Conservation (phyloP, 2,329 filamentous ascomycete species). For the Curvularia eragrostidis region DNA sequence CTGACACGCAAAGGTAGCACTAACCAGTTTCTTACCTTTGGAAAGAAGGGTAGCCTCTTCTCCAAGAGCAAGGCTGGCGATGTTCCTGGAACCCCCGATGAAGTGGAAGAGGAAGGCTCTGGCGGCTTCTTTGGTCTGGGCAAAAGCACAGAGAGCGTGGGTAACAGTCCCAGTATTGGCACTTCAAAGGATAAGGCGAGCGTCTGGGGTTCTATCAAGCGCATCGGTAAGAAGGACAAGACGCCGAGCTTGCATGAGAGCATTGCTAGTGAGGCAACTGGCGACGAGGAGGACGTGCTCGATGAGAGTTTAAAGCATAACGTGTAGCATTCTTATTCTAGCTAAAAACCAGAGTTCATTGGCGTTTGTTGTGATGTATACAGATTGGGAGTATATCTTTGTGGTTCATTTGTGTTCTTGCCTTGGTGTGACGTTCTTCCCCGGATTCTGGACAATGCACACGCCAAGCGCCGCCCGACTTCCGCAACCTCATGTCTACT, state of each 20-base stretch:
- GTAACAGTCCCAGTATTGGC: constrained; percentile 48
- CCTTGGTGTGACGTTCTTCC: constrained; percentile 6
- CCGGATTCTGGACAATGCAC: constrained; percentile 18
- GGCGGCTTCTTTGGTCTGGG: constrained; percentile 32
- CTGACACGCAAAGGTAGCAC: constrained; percentile 57
- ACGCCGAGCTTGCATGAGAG: constrained; percentile 57
- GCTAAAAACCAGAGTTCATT: background rate
- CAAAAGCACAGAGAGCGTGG: constrained; percentile 38
- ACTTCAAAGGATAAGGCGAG: constrained; percentile 49
- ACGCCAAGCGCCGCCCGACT: constrained; percentile 15
- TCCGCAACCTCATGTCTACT: constrained; percentile 9
- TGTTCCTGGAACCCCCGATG: constrained; percentile 46
- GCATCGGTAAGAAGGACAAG: constrained; percentile 53
- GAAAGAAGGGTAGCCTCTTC: constrained; percentile 48
- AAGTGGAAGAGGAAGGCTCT: constrained; percentile 48
- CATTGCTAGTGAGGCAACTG: constrained; percentile 50
- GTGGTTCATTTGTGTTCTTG: background rate
- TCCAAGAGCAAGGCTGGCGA: constrained; percentile 42
- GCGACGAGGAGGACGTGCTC: constrained; percentile 33
- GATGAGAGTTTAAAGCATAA: background rate
- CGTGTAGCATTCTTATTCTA: background rate
- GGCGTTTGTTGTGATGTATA: background rate
- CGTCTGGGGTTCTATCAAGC: constrained; percentile 55
- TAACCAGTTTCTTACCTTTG: constrained; percentile 54
- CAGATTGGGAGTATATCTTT: background rate